Base-by-base conservation (phyloP, 305 asterid genomes). In the Fraxinus xanthoxyloides region DNA sequence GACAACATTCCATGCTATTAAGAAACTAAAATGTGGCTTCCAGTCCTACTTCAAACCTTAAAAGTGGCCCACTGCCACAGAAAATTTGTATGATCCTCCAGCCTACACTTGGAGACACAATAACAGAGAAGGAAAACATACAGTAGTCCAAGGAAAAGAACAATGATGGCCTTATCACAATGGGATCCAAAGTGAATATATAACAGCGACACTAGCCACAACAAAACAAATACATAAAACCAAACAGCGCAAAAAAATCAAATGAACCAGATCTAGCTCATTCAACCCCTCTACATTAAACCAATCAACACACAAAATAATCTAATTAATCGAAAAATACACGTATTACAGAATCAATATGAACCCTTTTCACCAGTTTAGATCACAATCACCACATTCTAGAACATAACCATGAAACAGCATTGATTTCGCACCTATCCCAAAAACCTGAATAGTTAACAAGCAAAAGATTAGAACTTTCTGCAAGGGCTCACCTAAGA, bases 401-500 rank as follows among this genome's bases (percentile, higher is more conserved):
- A 73, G 19, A 77, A 69, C 43, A 40, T 56, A 19, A 19, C 19
- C 23, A 19, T 19, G 26, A 56, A 56, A 56, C 67, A 56, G 26
- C 67, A 79, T 8, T 56, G 79, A 75, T 79, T 35, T 70, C 34
- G 51, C 76, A 72, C n/a, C 35, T 8, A 65, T 9, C 26, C 35
- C 32, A 5, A 23, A 23, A 26, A 26, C 72, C 72, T 10, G 32
- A 63, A 24, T 65, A 24, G 35, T 65, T 19, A 56, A 56, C 28
- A 56, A 19, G 67, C 28, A 56, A 40, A 81, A 80, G 77, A 82
- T 79, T 78, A 34, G 38, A 76, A 80, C 56, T 67, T 81, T 21
- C 38, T 31, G 7, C 69, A 84, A 46, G 76, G 75, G 84, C 94
- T 92, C 88, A 96, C 99, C 98, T 92, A 84, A 94, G 90, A 80